Evolutionary conservation across 2,329 filamentous ascomycete species (phyloP).

Genomic region (Colletotrichum simmondsii): DNA sequence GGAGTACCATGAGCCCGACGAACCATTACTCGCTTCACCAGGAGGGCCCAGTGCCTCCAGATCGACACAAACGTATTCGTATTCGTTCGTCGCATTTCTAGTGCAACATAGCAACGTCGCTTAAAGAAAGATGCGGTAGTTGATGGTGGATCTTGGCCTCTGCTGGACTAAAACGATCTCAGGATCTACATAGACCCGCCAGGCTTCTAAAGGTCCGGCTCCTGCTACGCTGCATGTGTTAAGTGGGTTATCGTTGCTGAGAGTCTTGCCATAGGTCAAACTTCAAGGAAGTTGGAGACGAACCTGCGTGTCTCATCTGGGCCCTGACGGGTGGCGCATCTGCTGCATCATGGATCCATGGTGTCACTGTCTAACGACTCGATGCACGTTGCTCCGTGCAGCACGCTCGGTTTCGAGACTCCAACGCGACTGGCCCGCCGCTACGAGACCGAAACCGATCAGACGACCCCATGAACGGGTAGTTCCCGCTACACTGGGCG

Average conservation of each 20-base stretch:
- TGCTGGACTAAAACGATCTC: background rate
- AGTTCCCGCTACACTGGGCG: background rate
- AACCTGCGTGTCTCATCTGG: background rate
- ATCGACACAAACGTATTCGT: constrained; percentile 13
- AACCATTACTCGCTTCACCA: background rate
- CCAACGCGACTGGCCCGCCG: background rate
- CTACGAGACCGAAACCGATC: constrained; percentile 24
- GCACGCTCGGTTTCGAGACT: background rate
- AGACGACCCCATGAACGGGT: background rate
- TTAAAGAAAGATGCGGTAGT: background rate
- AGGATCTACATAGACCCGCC: background rate
- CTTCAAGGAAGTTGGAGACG: background rate
- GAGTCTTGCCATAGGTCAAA: background rate
- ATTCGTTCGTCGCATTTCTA: constrained; percentile 6
- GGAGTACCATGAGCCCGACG: background rate
- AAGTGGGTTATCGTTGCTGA: too few relatives aligned
- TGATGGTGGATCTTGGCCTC: background rate
- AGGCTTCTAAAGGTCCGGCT: background rate
- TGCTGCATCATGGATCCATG: background rate
- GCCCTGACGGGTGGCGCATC: background rate
- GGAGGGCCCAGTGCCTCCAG: background rate
- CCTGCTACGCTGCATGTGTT: background rate
- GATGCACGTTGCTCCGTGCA: background rate
- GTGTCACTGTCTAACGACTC: background rate
- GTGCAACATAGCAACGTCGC: background rate